Base-by-base conservation (phyloP, 2,329 filamentous ascomycete species). In the Magnaporthiopsis incrustans region DNA sequence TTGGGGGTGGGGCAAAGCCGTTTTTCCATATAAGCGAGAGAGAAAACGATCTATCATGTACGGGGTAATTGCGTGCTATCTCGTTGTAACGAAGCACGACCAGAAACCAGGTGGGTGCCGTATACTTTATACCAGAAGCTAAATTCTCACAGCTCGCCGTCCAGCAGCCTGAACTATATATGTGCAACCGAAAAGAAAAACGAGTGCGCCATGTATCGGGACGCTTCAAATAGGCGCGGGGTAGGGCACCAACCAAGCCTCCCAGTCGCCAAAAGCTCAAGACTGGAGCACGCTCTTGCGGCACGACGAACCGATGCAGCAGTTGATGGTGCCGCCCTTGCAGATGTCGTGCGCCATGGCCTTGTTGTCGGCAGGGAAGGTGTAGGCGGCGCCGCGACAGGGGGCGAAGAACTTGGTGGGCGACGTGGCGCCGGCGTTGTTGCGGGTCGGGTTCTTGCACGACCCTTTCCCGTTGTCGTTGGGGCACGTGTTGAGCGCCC, bases 391-490 rank as follows among this genome's bases (percentile, higher is more conserved):
- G 38, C 32, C 15, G 44, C 53, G n/a, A 26, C 60, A 62, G 11
- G 60, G 38, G 12, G 50, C 53, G 60, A 62, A 62, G 60, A 62
- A 62, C 27, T 30, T 32, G 4, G 38, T 30, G 8, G 11, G 26
- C 14, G 4, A 7, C 44, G 5, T 53, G 44, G 44, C 44, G 44
- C 44, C 44, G 32, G 32, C 10, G 44, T 50, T 62, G 50, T 22
- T 44, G n/a, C 44, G 60, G 26, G n/a, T 32, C 15, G 60, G 60
- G 44, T 62, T 62, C 26, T 12, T 56, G 60, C 60, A 62, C 10
- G 38, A 35, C 18, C 44, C 38, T 26, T 56, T 44, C 15, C 32
- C 59, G 33, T 38, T 38, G 59, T 61, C 26, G n/a, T 61, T 38
- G 35, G 60, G 38, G 44, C 60, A 62, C 10, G 50, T 33, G 38